Percentiles rank a stretch among this genome's conserved stretches.
Conservation (phyloP, 352 stramenopile species). For the Lagenidium sp. region DNA sequence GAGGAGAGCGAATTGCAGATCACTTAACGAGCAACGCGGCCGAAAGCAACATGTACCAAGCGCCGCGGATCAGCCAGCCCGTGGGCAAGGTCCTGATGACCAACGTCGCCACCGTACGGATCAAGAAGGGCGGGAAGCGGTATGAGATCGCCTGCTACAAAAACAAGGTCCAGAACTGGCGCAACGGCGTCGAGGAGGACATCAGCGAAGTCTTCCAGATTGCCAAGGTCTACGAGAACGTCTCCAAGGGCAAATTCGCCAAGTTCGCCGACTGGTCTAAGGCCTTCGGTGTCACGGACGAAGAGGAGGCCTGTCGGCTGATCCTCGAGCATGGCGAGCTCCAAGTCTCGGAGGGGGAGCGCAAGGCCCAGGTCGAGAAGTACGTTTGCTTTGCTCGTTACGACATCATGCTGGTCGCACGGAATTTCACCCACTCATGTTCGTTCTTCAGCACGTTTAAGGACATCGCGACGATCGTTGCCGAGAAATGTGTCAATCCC, state of each 20-base stretch:
- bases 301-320: conserved; percentile 86
- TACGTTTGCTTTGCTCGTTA: conserved; percentile 12
- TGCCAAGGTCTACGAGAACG: conserved; percentile 96
- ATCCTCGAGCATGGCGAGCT: conserved; percentile 96
- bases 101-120: conserved; percentile 96
- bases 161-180: conserved; percentile 99
- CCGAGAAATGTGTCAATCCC: conserved; percentile 96
- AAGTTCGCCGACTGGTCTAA: conserved; percentile 92
- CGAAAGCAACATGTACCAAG: too few relatives aligned
- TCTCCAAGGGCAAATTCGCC: conserved; percentile 95
- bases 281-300: conserved; percentile 90
- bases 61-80: conserved; percentile 73
- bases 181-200: conserved; percentile 96
- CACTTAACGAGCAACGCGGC: too few relatives aligned
- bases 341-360: conserved; percentile 96
- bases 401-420: too few relatives aligned
- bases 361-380: conserved; percentile 89
- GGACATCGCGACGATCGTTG: conserved; percentile 96
- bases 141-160: conserved; percentile 99
- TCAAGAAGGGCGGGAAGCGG: conserved; percentile 92
- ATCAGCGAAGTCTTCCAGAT: conserved; percentile 98
- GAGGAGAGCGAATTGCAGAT: too few relatives aligned
- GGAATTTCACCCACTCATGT: too few relatives aligned
- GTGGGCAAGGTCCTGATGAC: conserved; percentile 89
- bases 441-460: conserved; percentile 67